A percentile compares a stretch with the other conserved stretches of the same genome.
Evolutionary conservation across 2,329 filamentous ascomycete species (phyloP).

Genomic region (Talaromyces sp.): DNA sequence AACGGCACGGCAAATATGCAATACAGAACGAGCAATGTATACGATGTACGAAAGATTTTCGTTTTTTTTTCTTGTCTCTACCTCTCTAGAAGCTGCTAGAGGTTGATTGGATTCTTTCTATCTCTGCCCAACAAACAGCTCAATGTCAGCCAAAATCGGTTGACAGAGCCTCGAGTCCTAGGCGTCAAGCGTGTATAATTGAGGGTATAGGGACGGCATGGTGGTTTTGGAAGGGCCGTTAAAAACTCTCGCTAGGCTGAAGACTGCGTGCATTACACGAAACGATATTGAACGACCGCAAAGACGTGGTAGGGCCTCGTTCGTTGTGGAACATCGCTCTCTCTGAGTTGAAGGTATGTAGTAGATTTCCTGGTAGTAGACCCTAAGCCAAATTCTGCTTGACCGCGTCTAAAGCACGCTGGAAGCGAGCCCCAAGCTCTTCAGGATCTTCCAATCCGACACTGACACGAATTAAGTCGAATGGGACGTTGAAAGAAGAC

Average conservation of each 20-base stretch:
- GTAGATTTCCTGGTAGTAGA: not conserved
- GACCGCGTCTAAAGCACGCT: constrained; percentile 63
- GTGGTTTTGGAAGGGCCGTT: no score
- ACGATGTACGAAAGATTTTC: not conserved
- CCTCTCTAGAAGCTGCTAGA: not conserved
- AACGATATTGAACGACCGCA: not conserved
- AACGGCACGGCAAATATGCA: not conserved
- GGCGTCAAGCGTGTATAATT: not conserved
- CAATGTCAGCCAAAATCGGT: not conserved
- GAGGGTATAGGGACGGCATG: not conserved
- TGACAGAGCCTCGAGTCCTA: no score
- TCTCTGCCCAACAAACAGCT: not conserved
- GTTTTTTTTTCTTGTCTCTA: not conserved
- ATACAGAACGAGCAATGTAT: not conserved
- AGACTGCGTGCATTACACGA: not conserved
- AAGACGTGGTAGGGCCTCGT: not conserved
- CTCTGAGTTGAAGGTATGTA: not conserved
- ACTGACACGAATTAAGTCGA: constrained; percentile 76
- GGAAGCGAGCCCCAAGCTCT: constrained; percentile 62
- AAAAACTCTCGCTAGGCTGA: not conserved
- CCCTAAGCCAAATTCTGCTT: constrained; percentile 12
- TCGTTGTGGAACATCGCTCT: not conserved
- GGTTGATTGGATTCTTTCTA: not conserved
- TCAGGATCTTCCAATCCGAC: constrained; percentile 79
- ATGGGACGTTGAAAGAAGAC: constrained; percentile 72